These are phyloP conservation scores for Ulvella scutata DNA, from an alignment of 139 green algal species.

Conservation along the genomic window DNA sequence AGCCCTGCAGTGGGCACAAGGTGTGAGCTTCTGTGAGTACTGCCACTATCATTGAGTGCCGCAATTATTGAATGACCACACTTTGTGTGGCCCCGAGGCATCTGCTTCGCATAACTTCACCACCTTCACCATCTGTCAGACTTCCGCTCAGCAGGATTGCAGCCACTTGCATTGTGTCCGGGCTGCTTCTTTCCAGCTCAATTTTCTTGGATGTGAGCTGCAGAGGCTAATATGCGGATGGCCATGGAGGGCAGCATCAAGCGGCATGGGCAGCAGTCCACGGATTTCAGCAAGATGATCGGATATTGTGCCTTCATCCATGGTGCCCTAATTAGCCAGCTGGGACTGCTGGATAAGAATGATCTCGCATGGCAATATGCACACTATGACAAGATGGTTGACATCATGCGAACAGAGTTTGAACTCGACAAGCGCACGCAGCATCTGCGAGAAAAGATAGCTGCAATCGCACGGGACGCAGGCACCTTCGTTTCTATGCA, in stretches of 20 bases:
- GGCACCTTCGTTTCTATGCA: background rate
- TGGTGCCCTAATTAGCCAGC: background rate
- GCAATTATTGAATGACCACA: no score
- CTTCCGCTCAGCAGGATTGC: no score
- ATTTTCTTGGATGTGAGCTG: no score
- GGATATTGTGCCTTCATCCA: conserved; percentile 2
- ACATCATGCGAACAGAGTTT: background rate
- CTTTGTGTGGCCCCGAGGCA: no score
- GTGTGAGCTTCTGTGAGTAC: no score
- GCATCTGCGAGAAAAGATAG: conserved; percentile 3
- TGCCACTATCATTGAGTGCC: no score
- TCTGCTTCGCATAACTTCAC: no score
- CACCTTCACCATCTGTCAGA: no score
- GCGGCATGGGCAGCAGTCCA: background rate
- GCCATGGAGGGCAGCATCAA: background rate
- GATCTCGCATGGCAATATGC: background rate
- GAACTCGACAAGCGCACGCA: conserved; percentile 1
- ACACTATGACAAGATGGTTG: background rate
- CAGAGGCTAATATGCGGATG: conserved; percentile 1
- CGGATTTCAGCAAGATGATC: conserved; percentile 1
- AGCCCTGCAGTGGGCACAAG: background rate
- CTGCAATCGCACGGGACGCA: background rate
- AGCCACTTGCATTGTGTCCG: no score
- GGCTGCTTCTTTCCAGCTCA: no score
- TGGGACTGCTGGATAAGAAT: background rate